phyloP scores from a whole-genome alignment of 116 monocot species.

The Iris pallida region DNA sequence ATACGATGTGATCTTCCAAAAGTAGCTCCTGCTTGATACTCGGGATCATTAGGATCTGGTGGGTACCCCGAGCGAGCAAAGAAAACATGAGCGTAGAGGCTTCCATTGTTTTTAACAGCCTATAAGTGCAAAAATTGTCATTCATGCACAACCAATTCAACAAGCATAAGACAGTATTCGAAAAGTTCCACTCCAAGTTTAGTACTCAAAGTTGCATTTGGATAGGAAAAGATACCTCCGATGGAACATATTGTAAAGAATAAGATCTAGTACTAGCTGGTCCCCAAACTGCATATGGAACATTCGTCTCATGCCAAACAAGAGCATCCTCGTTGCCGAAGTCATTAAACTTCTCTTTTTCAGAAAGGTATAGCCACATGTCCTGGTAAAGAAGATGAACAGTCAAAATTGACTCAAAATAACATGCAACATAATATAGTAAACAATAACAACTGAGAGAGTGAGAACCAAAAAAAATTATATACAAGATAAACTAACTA shows the following conservation, averaged over 20 bases:
- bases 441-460: too few relatives aligned
- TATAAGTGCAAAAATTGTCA: conserved; percentile 11
- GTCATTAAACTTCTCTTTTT: conserved; percentile 72
- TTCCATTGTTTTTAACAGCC: conserved; percentile 85
- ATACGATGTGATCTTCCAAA: conserved; percentile 78
- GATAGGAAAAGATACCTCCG: conserved; percentile 52
- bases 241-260: conserved; percentile 62
- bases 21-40: conserved; percentile 56
- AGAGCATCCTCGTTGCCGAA: conserved; percentile 80
- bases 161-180: background rate
- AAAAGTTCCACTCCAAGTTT: background rate
- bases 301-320: conserved; percentile 83
- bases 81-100: conserved; percentile 87
- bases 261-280: conserved; percentile 47
- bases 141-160: background rate
- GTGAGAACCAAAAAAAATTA: too few relatives aligned
- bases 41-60: conserved; percentile 83
- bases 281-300: conserved; percentile 92
- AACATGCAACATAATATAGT: background rate
- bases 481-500: conserved; percentile 4
- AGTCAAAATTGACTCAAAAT: background rate
- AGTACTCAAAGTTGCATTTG: background rate
- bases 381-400: conserved; percentile 34
- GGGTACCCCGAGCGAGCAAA: conserved; percentile 90
- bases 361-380: conserved; percentile 91